Evolutionary conservation across 2,329 filamentous ascomycete species (phyloP).

Genomic region (Rhynchosporium graminicola): DNA sequence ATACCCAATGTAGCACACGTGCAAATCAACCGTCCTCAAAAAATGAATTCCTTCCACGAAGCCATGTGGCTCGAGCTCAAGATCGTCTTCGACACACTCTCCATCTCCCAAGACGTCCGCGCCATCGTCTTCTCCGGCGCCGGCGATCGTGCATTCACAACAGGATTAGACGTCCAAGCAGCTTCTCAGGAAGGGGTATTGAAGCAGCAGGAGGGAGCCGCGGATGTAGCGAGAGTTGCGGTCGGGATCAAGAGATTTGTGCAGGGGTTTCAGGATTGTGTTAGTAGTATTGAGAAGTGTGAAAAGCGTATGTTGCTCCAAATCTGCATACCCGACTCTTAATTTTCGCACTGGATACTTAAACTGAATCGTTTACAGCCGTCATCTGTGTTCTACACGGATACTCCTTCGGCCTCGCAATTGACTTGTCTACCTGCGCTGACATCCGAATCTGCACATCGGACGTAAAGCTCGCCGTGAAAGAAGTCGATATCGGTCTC

Average conservation of each 20-base stretch:
- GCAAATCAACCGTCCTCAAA: constrained; percentile 83
- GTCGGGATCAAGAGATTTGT: constrained; percentile 67
- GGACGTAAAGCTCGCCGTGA: constrained; percentile 67
- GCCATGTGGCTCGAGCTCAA: constrained; percentile 85
- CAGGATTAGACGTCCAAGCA: constrained; percentile 80
- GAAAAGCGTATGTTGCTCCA: constrained; percentile 69
- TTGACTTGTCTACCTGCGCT: constrained; percentile 70
- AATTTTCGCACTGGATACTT: background rate
- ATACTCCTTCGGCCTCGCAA: constrained; percentile 73
- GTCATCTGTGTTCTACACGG: constrained; percentile 83
- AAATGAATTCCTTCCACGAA: constrained; percentile 85
- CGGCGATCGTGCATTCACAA: constrained; percentile 81
- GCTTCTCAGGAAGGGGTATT: constrained; percentile 57
- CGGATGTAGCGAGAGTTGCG: constrained; percentile 67
- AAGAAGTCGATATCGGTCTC: constrained; percentile 81
- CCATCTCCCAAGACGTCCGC: constrained; percentile 70
- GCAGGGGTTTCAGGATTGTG: constrained; percentile 75
- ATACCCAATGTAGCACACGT: constrained; percentile 79
- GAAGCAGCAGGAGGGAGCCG: constrained; percentile 35
- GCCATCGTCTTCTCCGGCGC: constrained; percentile 78
- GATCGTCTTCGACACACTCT: constrained; percentile 70
- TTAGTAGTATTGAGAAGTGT: constrained; percentile 77
- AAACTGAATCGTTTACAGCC: constrained; percentile 48
- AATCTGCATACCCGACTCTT: background rate
- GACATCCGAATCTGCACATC: constrained; percentile 68